phyloP scores from a whole-genome alignment of 139 green algal species.

The Chlorokybus atmophyticus region DNA sequence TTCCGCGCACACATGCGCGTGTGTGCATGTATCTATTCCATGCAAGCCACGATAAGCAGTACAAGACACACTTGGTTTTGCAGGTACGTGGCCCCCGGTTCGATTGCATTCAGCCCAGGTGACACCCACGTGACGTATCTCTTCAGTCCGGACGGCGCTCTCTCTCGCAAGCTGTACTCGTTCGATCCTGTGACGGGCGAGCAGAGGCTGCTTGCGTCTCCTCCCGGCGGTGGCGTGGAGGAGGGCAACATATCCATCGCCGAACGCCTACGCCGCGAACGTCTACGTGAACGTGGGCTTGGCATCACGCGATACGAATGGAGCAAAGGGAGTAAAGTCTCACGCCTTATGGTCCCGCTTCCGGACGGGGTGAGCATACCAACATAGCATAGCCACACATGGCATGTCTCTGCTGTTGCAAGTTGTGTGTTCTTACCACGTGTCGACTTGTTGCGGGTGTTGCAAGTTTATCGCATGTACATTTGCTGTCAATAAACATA shows the following conservation, averaged over 20 bases:
- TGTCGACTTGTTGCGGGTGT: not conserved
- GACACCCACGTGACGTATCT: conserved; percentile 17
- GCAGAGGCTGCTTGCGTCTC: conserved; percentile 21
- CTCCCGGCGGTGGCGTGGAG: conserved; percentile 17
- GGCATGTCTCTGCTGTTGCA: not conserved
- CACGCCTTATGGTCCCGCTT: conserved; percentile 21
- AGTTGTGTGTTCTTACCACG: not conserved
- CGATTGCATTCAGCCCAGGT: conserved; percentile 16
- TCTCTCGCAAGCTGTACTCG: conserved; percentile 19
- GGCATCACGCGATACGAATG: conserved; percentile 32
- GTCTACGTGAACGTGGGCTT: conserved; percentile 19
- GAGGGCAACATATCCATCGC: conserved; percentile 20
- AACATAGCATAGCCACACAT: no score
- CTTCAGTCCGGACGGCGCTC: conserved; percentile 16
- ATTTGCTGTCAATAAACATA: no score
- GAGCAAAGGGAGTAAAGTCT: conserved; percentile 12
- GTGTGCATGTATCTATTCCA: no score
- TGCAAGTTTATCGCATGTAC: not conserved
- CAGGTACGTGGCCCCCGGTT: conserved; percentile 16
- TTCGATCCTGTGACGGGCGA: conserved; percentile 13
- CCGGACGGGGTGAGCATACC: conserved; percentile 22
- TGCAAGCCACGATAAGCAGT: no score
- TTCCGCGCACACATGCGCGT: no score
- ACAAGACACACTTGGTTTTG: no score
- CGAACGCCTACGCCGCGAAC: conserved; percentile 26